Conservation (phyloP, 2,329 filamentous ascomycete species). For the Cladophialophora carrionii region DNA sequence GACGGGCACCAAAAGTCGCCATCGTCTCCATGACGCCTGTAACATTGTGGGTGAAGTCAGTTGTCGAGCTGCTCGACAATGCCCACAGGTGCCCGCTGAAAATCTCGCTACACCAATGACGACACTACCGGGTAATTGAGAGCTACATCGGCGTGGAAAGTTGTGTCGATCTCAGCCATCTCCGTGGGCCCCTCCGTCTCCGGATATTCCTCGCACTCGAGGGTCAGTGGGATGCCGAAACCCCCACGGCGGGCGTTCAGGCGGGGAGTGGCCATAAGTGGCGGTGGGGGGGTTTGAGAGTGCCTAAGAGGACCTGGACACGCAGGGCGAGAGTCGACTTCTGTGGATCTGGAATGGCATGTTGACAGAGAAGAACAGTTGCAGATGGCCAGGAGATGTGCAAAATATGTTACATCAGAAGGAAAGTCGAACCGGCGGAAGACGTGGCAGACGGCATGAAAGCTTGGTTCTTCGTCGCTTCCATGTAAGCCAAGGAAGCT, state of each 20-base stretch:
- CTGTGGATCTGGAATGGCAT: constrained; percentile 2
- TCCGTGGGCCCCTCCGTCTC: constrained; percentile 8
- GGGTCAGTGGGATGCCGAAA: neutral
- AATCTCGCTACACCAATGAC: constrained; percentile 10
- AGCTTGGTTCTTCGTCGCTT: constrained; percentile 7
- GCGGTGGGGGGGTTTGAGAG: constrained; percentile 5
- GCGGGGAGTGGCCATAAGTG: constrained; percentile 12
- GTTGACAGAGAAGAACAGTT: neutral
- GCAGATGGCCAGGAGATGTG: neutral
- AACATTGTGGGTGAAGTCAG: constrained; percentile 1
- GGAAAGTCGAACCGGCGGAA: neutral
- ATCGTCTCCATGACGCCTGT: constrained; percentile 12
- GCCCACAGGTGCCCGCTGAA: constrained; percentile 10
- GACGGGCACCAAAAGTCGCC: constrained; percentile 9
- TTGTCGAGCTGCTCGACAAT: constrained; percentile 5
- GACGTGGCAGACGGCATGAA: neutral
- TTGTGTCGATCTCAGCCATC: constrained; percentile 2
- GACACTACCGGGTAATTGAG: constrained; percentile 8
- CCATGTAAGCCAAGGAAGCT: constrained; percentile 14
- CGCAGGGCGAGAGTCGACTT: constrained; percentile 21
- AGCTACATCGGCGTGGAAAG: neutral
- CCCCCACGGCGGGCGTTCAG: neutral
- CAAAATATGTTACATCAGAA: constrained; percentile 6
- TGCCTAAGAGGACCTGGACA: neutral
- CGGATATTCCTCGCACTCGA: constrained; percentile 14